Percentiles rank a stretch among this genome's conserved stretches.
phyloP scores from a whole-genome alignment of 106 monocot species.

The Dioscorea alata region DNA sequence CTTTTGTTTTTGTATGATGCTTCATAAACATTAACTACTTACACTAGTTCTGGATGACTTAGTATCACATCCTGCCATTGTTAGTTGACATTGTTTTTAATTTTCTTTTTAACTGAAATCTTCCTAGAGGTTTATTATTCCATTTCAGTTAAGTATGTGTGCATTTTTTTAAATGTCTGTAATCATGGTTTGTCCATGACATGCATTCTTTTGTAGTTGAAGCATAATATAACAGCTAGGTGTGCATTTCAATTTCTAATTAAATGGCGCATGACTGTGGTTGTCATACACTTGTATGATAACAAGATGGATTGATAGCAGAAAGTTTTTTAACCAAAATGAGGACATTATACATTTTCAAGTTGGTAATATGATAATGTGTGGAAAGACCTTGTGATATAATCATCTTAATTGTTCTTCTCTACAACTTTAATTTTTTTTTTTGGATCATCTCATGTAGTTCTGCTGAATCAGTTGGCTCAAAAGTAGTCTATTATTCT shows the following conservation, averaged over 20 bases:
- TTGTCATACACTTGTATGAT: constrained; percentile 53
- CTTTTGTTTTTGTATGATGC: no score
- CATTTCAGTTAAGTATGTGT: no score
- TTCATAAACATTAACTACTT: no score
- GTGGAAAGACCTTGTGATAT: no score
- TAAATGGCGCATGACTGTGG: constrained; percentile 42
- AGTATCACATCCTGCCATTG: no score
- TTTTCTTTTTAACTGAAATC: no score
- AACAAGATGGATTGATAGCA: constrained; percentile 37
- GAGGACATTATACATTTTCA: constrained; percentile 40
- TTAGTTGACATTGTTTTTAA: no score
- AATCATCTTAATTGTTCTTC: not conserved
- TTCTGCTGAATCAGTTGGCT: constrained; percentile 48
- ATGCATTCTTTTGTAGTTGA: constrained; percentile 26
- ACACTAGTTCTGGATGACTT: no score
- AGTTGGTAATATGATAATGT: constrained; percentile 36
- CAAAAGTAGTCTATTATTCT: constrained; percentile 33
- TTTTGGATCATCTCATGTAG: constrained; percentile 20
- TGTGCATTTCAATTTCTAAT: constrained; percentile 16
- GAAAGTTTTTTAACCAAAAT: constrained; percentile 18
- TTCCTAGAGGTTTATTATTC: no score
- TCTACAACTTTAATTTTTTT: not conserved
- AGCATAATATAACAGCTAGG: constrained; percentile 41
- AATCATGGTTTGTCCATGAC: not conserved
- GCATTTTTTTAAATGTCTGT: no score